These are phyloP conservation scores for Stromatinia cepivora DNA, from an alignment of 2,329 filamentous ascomycete species.

Conservation along the genomic window DNA sequence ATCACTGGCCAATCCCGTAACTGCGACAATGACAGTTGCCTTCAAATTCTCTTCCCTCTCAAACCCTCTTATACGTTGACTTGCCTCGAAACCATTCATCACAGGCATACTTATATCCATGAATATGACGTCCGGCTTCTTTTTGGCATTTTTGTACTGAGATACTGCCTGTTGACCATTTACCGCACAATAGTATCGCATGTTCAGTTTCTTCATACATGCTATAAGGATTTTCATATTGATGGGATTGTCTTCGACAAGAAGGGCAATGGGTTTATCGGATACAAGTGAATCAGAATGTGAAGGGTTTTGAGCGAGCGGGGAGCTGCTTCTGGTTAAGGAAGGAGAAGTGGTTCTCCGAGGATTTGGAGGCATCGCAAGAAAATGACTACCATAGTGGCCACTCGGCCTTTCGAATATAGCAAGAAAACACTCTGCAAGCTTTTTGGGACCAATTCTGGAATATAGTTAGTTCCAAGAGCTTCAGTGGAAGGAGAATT, in stretches of 20 bases:
- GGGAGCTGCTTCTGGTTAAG: too few species aligned
- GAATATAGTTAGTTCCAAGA: not conserved
- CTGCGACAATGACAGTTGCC: conserved; percentile 48
- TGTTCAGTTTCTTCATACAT: conserved; percentile 25
- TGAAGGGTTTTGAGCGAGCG: not conserved
- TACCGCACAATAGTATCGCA: conserved; percentile 37
- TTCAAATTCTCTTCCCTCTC: conserved; percentile 16
- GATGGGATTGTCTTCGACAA: conserved; percentile 44
- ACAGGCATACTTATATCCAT: conserved; percentile 58
- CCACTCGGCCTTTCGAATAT: conserved; percentile 3
- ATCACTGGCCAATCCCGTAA: conserved; percentile 51
- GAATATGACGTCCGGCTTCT: conserved; percentile 43
- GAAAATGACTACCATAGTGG: not conserved
- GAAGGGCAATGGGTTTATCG: conserved; percentile 10
- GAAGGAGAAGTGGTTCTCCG: not conserved
- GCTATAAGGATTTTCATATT: conserved; percentile 40
- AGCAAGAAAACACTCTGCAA: conserved; percentile 12
- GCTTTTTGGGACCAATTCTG: conserved; percentile 16
- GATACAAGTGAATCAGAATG: not conserved
- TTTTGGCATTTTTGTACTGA: conserved; percentile 13
- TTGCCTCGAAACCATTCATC: conserved; percentile 47
- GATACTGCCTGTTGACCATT: conserved; percentile 25
- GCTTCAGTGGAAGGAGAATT: too few species aligned
- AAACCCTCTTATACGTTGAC: conserved; percentile 20
- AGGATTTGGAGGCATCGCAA: not conserved